Evolutionary conservation across 768 basidiomycete genomes (phyloP), one percentile per base, ranked within the genome.

Genomic region (Suillus ampliporus): DNA sequence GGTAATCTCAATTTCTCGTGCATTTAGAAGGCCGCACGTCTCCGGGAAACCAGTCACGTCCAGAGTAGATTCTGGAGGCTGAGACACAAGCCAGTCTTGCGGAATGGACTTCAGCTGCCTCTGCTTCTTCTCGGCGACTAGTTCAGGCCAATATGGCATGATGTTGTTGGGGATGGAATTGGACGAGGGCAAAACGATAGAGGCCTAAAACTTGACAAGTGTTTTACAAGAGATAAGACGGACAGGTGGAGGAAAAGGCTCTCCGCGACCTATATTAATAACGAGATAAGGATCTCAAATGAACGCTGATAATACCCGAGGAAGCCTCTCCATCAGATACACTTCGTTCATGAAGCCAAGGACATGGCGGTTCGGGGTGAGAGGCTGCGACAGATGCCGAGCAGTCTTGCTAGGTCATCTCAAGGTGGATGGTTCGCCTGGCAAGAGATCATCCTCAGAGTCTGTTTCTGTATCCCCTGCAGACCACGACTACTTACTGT

Each of bases 1-100:
- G 2, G 90, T 91, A 41, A 91, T 91, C 62, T 82, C 81, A 19
- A 90, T 66, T 66, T 92, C 89, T 35, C 72, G 77, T 2, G 70
- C 61, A 7, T 83, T 82, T 31, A 95, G 80, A n/a, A 92, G 69
- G 4, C 87, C 87, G 67, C 82, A 86, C 9, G 76, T 74, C 63
- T 77, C 78, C 7, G 90, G 89, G 46, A 90, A 74, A 47, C 77
- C 71, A 7, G 79, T 78, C 43, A 92, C 86, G 67, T 88, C 81
- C 57, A 82, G 79, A 7, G 78, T 73, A 15, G 79, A 74, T 21
- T 78, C 71, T 2, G 83, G 69, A 19, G 87, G 87, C 46, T 78
- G 68, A 5, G 71, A 64, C 52, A 89, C 76, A 43, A 84, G 65
- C 91, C 91, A 94, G 60, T 86, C 85, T 61, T 79, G 76, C 0